Conservation (phyloP, 306 rosid genomes). For the Cucurbita moschata region DNA sequence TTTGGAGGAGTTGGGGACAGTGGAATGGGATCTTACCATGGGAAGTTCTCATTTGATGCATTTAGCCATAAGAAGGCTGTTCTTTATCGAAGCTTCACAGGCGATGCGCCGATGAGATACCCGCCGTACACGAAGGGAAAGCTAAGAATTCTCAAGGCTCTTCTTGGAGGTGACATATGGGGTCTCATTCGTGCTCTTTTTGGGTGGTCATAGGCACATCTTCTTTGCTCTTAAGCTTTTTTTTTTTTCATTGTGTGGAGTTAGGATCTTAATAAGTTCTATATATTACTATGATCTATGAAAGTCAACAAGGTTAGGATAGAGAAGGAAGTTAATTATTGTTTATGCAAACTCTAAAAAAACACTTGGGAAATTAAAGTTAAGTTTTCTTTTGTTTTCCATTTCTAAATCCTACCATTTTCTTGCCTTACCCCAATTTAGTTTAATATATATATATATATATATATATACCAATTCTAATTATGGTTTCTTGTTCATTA, state of each 20-base stretch:
- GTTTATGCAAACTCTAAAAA: no score
- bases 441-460: no score
- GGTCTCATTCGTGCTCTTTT: constrained; percentile 51
- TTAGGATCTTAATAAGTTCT: no score
- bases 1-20: constrained; percentile 99
- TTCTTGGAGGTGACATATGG: constrained; percentile 48
- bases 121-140: constrained; percentile 78
- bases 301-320: no score
- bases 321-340: no score
- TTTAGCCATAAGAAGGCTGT: constrained; percentile 93
- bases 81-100: constrained; percentile 57
- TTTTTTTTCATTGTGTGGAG: not conserved
- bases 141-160: constrained; percentile 59
- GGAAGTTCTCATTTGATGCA: constrained; percentile 88
- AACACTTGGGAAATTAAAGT: no score
- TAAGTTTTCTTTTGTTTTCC: no score
- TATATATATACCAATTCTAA: no score
- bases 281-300: no score
- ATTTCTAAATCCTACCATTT: no score
- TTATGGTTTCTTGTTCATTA: no score
- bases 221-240: not conserved
- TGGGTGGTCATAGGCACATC: constrained; percentile 40
- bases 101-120: constrained; percentile 70
- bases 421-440: no score
- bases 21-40: constrained; percentile 91